These are phyloP conservation scores for Coemansia sp. DNA, from an alignment of 192 early-diverging fungal species.

Conservation along the genomic window DNA sequence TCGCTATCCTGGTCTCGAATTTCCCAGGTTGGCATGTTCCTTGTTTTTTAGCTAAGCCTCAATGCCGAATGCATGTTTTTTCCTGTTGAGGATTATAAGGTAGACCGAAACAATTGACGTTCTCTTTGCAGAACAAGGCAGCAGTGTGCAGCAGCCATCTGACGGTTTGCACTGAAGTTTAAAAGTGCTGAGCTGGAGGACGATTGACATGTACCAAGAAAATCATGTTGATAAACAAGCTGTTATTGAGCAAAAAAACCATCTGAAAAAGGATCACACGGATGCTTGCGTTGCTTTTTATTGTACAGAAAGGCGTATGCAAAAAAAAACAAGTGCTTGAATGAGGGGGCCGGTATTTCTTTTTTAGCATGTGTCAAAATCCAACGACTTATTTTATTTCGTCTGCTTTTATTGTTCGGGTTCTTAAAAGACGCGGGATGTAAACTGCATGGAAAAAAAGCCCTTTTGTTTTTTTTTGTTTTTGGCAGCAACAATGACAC, in stretches of 20 bases:
- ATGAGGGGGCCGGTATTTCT: too few species aligned
- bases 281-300: too few species aligned
- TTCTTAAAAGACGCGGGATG: neutral
- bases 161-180: too few species aligned
- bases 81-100: neutral
- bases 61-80: neutral
- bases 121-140: neutral
- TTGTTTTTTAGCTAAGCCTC: neutral
- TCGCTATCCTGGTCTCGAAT: neutral
- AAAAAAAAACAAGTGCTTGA: neutral
- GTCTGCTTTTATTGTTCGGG: neutral
- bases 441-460: conserved; percentile 3
- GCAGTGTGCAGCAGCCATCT: neutral
- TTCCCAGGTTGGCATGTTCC: neutral
- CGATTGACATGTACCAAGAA: neutral
- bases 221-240: neutral
- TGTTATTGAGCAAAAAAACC: too few species aligned
- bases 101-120: neutral
- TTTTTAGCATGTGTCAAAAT: neutral
- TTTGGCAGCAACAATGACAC: neutral
- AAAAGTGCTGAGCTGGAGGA: too few species aligned
- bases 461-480: neutral
- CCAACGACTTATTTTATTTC: neutral
- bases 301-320: conserved; percentile 5
- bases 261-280: too few species aligned